Evolutionary conservation across 768 basidiomycete genomes (phyloP), one percentile per base, ranked within the genome.

Genomic region (Albatrellus ellisii): DNA sequence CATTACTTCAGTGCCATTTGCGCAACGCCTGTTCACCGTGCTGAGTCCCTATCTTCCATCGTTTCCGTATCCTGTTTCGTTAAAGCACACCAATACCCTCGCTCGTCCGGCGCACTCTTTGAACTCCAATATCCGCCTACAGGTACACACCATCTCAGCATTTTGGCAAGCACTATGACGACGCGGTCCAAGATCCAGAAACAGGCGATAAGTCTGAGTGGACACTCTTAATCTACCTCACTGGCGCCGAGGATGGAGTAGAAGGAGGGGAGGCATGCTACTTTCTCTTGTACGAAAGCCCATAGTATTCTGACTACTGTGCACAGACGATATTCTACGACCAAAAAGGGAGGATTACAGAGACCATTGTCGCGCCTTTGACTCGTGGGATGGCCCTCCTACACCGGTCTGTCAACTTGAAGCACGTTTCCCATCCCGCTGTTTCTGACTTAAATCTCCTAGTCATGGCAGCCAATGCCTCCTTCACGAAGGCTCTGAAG

Each of bases 91-190:
- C 38, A 31, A 43, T 38, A 33, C 53, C 34, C 51, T 58, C 52
- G 36, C 49, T 14, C 63, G 70, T 42, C 47, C 59, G 12, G 68
- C 74, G 0, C 69, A 75, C 51, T 77, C 73, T 1, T 68, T 80
- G 42, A 86, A 85, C 56, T 70, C 77, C 2, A 84, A 85, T 53
- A 84, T 86, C 25, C 64, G 84, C 22, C 56, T 84, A 84, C 57
- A 77, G 76, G 49, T 85, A 83, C 54, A 65, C 66, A 2, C 59
- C 71, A 20, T 64, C 64, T 0, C 77, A 80, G 46, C 70, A 77
- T 58, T 85, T 86, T 57, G 79, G 79, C 17, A 71, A 74, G 11
- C 83, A 85, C 55, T 86, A 84, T 51, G 82, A 86, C 48, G 81
- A 82, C 51, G 73, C 75, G 15, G 73, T 80, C 21, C 65, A 66